These are phyloP conservation scores for Seminavis robusta DNA, from an alignment of 108 stramenopile genomes.

Conservation along the genomic window DNA sequence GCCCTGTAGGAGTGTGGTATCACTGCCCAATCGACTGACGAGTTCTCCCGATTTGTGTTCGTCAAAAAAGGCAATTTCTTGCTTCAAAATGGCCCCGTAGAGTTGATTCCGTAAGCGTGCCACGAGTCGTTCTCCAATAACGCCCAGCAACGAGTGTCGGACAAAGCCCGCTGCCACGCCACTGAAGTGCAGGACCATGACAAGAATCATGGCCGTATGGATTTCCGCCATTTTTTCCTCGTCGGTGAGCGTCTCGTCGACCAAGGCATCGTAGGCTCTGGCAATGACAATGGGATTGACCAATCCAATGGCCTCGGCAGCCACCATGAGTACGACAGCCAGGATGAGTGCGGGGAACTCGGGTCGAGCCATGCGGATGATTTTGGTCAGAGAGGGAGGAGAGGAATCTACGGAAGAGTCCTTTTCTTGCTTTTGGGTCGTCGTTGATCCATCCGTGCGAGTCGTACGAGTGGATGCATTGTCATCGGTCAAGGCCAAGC, in stretches of 20 bases:
- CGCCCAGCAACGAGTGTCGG: slow-evolving; percentile 37
- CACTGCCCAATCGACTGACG: slow-evolving; percentile 58
- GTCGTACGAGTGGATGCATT: too few relatives aligned
- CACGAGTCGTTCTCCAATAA: slow-evolving; percentile 72
- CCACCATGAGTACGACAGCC: slow-evolving; percentile 30
- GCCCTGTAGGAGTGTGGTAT: slow-evolving; percentile 66
- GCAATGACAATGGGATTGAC: slow-evolving; percentile 41
- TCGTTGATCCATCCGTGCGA: too few relatives aligned
- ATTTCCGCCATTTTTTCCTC: slow-evolving; percentile 31
- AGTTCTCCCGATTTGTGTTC: slow-evolving; percentile 73
- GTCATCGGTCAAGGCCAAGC: too few relatives aligned
- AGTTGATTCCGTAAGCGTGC: slow-evolving; percentile 56
- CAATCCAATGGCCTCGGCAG: slow-evolving; percentile 28
- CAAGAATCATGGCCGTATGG: slow-evolving; percentile 37
- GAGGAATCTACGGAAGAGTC: too few relatives aligned
- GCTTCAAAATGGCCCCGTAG: slow-evolving; percentile 52
- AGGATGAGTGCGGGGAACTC: slow-evolving; percentile 32
- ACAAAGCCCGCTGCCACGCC: slow-evolving; percentile 42
- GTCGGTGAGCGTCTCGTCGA: slow-evolving; percentile 7
- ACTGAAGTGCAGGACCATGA: slow-evolving; percentile 10
- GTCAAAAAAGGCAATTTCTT: slow-evolving; percentile 88
- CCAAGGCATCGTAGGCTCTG: slow-evolving; percentile 42
- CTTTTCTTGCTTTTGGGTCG: too few relatives aligned
- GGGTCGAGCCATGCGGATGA: slow-evolving; percentile 13
- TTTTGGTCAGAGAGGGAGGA: slow-evolving; percentile 10